Percentiles rank a stretch among this genome's conserved stretches.
These are phyloP conservation scores for Chamaecyparis obtusa DNA, from an alignment of 75 land plant genomes.

Conservation along the genomic window DNA sequence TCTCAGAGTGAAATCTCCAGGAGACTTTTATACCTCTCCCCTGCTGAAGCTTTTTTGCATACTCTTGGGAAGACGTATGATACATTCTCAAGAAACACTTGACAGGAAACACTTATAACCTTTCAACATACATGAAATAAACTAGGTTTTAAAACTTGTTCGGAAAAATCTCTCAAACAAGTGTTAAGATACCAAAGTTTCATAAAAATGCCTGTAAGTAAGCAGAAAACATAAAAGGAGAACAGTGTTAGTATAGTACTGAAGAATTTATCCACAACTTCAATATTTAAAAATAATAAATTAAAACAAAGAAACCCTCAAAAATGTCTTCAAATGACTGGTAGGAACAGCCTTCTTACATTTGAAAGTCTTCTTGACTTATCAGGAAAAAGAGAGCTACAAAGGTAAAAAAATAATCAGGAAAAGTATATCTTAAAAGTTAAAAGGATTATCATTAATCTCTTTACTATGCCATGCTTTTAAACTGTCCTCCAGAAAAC, in stretches of 20 bases:
- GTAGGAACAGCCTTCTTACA: neutral
- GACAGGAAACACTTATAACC: neutral
- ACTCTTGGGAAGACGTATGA: neutral
- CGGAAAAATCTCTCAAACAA: neutral
- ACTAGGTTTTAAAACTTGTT: neutral
- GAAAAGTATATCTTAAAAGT: too few relatives aligned
- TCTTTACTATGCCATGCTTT: neutral
- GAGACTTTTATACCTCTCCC: neutral
- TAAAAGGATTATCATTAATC: too few relatives aligned
- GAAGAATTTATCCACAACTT: neutral
- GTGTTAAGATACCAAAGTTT: neutral
- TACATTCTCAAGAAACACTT: neutral
- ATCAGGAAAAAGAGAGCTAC: neutral
- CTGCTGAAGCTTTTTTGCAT: neutral
- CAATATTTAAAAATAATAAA: too few relatives aligned
- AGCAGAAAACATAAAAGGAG: neutral
- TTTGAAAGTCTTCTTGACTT: too few relatives aligned
- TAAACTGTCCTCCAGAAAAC: neutral
- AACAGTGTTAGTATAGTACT: neutral
- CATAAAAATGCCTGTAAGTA: neutral
- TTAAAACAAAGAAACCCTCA: neutral
- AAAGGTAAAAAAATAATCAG: neutral
- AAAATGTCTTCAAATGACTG: too few relatives aligned
- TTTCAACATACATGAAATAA: neutral
- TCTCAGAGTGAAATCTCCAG: neutral